A percentile compares a stretch with the other conserved stretches of the same genome.
These are phyloP conservation scores for Lactarius evosmus DNA, from an alignment of 768 basidiomycete genomes.

Conservation along the genomic window DNA sequence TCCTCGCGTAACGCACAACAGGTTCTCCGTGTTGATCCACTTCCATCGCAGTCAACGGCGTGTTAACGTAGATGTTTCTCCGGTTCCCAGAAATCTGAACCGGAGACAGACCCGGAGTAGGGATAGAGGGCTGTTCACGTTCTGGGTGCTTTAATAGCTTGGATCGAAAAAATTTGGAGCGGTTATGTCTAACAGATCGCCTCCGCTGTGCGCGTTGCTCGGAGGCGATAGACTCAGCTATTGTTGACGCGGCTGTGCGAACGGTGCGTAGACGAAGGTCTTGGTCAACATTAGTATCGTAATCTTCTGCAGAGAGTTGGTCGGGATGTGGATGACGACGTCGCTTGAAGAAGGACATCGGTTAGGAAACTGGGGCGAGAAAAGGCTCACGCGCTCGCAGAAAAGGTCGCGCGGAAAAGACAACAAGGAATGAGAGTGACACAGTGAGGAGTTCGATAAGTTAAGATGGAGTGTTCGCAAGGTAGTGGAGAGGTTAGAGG, in stretches of 20 bases:
- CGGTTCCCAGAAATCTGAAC: conserved; percentile 48
- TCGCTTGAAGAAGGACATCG: conserved; percentile 26
- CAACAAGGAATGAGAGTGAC: not conserved
- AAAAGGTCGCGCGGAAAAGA: not conserved
- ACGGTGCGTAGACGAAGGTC: conserved; percentile 86
- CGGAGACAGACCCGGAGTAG: conserved; percentile 33
- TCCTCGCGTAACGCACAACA: conserved; percentile 72
- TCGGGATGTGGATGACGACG: conserved; percentile 22
- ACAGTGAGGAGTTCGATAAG: not conserved
- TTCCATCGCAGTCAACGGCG: conserved; percentile 60
- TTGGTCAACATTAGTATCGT: conserved; percentile 72
- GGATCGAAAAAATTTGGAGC: conserved; percentile 55
- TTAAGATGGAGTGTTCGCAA: conserved; percentile 3
- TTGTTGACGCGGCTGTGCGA: conserved; percentile 88
- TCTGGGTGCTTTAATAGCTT: conserved; percentile 39
- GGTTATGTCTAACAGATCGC: conserved; percentile 46
- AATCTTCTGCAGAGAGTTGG: conserved; percentile 52
- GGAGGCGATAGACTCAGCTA: conserved; percentile 79
- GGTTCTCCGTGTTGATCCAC: conserved; percentile 74
- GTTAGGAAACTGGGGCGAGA: not conserved
- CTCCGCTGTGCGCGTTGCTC: conserved; percentile 67
- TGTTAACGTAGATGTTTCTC: conserved; percentile 80
- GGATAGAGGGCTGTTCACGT: conserved; percentile 35
- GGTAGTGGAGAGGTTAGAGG: not conserved
- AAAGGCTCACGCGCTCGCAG: not conserved